A percentile compares a stretch with the other conserved stretches of the same genome.
These are phyloP conservation scores for Chamaecrista fasciculata DNA, from an alignment of 306 rosid genomes.

Conservation along the genomic window DNA sequence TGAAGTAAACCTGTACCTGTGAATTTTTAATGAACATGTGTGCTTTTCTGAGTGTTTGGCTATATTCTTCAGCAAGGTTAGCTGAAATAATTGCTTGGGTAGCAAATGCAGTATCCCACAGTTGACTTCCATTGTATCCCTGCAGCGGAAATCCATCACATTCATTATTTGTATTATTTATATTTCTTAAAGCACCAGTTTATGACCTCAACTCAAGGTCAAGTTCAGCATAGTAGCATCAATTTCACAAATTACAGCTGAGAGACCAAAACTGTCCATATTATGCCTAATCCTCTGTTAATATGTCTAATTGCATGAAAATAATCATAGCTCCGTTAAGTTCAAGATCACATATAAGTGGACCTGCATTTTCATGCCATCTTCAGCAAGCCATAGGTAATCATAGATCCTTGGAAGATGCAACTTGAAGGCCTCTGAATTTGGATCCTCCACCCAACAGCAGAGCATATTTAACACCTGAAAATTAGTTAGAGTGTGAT, in stretches of 20 bases:
- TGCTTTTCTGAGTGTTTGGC: slow-evolving; percentile 66
- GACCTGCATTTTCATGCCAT: slow-evolving; percentile 97
- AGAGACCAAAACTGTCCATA: slow-evolving; percentile 3
- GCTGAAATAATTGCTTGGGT: slow-evolving; percentile 87
- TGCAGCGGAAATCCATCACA: slow-evolving; percentile 36
- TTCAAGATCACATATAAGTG: slow-evolving; percentile 23
- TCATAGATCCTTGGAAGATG: slow-evolving; percentile 87
- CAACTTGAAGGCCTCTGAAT: slow-evolving; percentile 82
- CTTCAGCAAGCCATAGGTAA: slow-evolving; percentile 91
- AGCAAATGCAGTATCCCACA: slow-evolving; percentile 86
- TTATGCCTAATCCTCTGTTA: slow-evolving; percentile 29
- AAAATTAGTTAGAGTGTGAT: slow-evolving; percentile 27
- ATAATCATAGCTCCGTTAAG: slow-evolving; percentile 24
- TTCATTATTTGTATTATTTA: not conserved
- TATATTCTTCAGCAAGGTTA: slow-evolving; percentile 62
- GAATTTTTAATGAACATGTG: slow-evolving; percentile 68
- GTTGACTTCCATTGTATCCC: slow-evolving; percentile 99
- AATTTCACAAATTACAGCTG: slow-evolving; percentile 24
- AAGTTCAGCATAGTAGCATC: slow-evolving; percentile 1
- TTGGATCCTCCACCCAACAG: slow-evolving; percentile 88
- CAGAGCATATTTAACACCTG: slow-evolving; percentile 88
- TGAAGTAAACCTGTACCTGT: slow-evolving; percentile 53
- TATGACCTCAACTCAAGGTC: slow-evolving; percentile 16
- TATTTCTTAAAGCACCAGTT: slow-evolving; percentile 1
- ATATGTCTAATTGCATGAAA: slow-evolving; percentile 22